Evolutionary conservation across 805 yeast species (phyloP), one percentile per base, ranked within the genome.

Genomic region (Pichia phayaonensis): DNA sequence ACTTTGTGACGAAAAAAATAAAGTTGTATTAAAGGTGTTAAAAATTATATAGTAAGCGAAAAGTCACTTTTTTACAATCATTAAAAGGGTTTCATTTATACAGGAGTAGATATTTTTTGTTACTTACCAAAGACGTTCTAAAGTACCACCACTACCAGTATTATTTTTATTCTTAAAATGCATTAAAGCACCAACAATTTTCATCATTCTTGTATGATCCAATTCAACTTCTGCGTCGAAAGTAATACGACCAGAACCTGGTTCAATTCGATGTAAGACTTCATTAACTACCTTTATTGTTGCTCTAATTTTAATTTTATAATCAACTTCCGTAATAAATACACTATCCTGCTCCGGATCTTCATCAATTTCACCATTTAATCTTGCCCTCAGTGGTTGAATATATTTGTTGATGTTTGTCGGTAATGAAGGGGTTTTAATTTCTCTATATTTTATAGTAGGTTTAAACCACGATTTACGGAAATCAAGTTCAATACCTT

Each of bases 141-240:
- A 58, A 13, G 55, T 56, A 4, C 60, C 61, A 18, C 51, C 54
- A 11, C 65, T 65, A 29, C 57, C 57, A 39, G 54, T 44, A 24
- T 46, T 46, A 36, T 50, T 47, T 38, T 62, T 54, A 29, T 61
- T 64, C 24, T 42, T 61, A 40, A 58, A 66, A 8, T 60, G 56
- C 41, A 68, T 48, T 6, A 60, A 42, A 21, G 64, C 63, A 23
- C 56, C 53, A 5, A 56, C 57, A 12, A 68, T 58, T 45, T 64
- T 63, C 36, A 68, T 59, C 8, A 64, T 61, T 51, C 65, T 63
- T 8, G 68, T 65, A 47, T 68, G 72, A 53, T 69, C 72, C 29
- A 68, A 66, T 45, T 67, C 70, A 13, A 69, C 60, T 10, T 65
- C 61, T 4, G 69, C 72, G 12, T 46, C 53, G 46, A 68, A 69